Evolutionary conservation across 345 rosid species (phyloP), one percentile per base, ranked within the genome.

Genomic region (Eucalyptus decipiens): DNA sequence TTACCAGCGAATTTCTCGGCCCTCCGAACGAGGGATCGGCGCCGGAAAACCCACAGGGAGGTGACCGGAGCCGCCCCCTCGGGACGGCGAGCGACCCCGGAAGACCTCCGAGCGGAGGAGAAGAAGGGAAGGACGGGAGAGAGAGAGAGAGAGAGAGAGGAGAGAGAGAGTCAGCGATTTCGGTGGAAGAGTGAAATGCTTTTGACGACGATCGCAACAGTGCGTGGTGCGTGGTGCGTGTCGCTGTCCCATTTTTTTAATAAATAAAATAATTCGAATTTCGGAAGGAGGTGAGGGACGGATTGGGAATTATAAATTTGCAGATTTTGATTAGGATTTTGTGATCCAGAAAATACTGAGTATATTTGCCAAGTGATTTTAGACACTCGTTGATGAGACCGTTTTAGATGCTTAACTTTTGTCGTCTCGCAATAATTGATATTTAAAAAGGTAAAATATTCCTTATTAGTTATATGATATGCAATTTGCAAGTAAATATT

Each of bases 401-500:
- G 24, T 5, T 72, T 34, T 16, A 67, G 23, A 72, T 34, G 8
- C 81, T 21, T 76, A 72, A 37, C 26, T 40, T 37, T 76, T 76
- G 47, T 76, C 5, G 13, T 40, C 47, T 76, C 9, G 4, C 1
- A 23, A 11, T 76, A 11, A 6, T 42, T 40, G 16, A 21, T 12
- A 23, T 76, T 40, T 11, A 17, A 76, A 34, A 34, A 34, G 12
- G 24, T 67, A 0, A 72, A 19, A 72, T 19, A 3, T 19, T 72
- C 11, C 8, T 37, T 10, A 19, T 72, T 18, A 11, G 7, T 37
- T 10, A 19, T 19, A 2, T 37, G 26, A 72, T 11, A 37, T 72
- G 8, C 8, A 4, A 21, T 37, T 37, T 19, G 10, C 4, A 12
- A 1, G 7, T 3, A 1, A 72, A 10, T 37, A 19, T 10, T 4